A percentile compares a stretch with the other conserved stretches of the same genome.
These are phyloP conservation scores for Wickerhamiella domercqiae DNA, from an alignment of 805 yeast species.

Conservation along the genomic window DNA sequence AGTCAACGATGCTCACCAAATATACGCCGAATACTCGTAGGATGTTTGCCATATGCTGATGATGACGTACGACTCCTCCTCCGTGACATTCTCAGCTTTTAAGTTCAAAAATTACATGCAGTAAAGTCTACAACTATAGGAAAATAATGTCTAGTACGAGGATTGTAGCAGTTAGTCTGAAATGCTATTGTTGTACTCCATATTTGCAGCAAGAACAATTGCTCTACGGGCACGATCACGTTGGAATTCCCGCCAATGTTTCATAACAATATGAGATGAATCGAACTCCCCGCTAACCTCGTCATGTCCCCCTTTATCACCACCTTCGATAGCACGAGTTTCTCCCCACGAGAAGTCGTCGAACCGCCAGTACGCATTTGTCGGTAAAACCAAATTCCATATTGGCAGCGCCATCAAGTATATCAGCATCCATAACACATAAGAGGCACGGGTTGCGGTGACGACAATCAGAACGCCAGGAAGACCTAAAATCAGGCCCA, in stretches of 20 bases:
- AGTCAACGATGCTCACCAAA: too few relatives aligned
- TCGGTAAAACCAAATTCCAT: slow-evolving; percentile 82
- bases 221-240: slow-evolving; percentile 37
- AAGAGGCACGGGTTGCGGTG: slow-evolving; percentile 60
- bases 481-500: slow-evolving; percentile 67
- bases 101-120: too few relatives aligned
- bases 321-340: slow-evolving; percentile 67
- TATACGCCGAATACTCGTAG: too few relatives aligned
- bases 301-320: slow-evolving; percentile 50
- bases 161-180: too few relatives aligned
- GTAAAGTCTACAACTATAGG: neutral
- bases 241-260: slow-evolving; percentile 90
- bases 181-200: too few relatives aligned
- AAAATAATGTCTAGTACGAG: neutral
- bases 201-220: neutral
- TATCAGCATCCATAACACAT: slow-evolving; percentile 62
- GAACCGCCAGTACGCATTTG: slow-evolving; percentile 84
- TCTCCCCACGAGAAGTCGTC: slow-evolving; percentile 97
- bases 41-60: slow-evolving; percentile 2
- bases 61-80: slow-evolving; percentile 1
- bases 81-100: too few relatives aligned
- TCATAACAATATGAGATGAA: slow-evolving; percentile 78
- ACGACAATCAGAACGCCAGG: slow-evolving; percentile 72
- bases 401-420: slow-evolving; percentile 75
- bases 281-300: slow-evolving; percentile 73